These are phyloP conservation scores for Psilocybe cyanescens DNA, from an alignment of 768 basidiomycete genomes.

Conservation along the genomic window DNA sequence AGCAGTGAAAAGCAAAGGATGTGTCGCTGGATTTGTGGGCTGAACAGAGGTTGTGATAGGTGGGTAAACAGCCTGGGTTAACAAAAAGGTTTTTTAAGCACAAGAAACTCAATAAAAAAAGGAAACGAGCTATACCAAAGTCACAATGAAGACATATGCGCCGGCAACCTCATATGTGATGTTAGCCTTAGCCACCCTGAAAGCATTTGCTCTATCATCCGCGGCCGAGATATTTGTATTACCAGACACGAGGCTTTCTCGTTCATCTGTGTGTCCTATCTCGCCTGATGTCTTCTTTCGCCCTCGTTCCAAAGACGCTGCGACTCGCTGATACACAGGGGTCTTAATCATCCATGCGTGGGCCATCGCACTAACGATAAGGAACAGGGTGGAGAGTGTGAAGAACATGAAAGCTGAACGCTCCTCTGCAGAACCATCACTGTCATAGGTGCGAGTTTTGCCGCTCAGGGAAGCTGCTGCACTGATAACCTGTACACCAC, in stretches of 20 bases:
- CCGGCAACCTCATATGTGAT: conserved; percentile 71
- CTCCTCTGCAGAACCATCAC: conserved; percentile 58
- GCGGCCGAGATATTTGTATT: conserved; percentile 25
- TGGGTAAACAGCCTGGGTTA: conserved; percentile 77
- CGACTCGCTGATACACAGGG: conserved; percentile 61
- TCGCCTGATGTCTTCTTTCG: conserved; percentile 23
- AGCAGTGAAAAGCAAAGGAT: conserved; percentile 84
- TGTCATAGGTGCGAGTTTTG: conserved; percentile 33
- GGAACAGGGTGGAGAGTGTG: conserved; percentile 67
- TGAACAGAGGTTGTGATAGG: conserved; percentile 80
- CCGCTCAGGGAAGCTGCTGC: conserved; percentile 60
- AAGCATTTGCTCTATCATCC: conserved; percentile 45
- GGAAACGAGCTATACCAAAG: conserved; percentile 59
- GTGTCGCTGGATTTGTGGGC: conserved; percentile 64
- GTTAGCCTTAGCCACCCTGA: conserved; percentile 67
- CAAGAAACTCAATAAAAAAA: not conserved
- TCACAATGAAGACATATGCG: conserved; percentile 76
- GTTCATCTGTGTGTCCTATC: conserved; percentile 32
- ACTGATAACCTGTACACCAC: conserved; percentile 73
- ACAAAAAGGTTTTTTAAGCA: conserved; percentile 6
- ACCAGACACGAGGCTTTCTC: conserved; percentile 39
- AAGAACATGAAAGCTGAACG: conserved; percentile 79
- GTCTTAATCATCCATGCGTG: conserved; percentile 61
- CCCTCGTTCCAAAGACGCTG: conserved; percentile 47
- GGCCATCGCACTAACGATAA: conserved; percentile 54